Conservation (phyloP, 306 rosid species). For the Quercus gilva region DNA sequence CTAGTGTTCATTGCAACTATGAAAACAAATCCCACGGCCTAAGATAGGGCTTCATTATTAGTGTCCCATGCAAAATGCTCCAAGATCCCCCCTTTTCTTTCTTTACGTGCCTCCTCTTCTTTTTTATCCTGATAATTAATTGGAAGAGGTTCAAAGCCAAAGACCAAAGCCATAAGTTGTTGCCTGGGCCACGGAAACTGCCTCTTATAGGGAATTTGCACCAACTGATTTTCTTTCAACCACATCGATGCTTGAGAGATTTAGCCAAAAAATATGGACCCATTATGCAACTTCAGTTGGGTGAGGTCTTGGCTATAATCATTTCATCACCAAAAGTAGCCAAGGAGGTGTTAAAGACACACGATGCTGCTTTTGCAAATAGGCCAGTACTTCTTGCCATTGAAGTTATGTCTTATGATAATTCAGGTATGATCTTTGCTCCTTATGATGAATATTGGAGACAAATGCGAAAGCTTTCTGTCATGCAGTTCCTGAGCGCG, state of each 20-base stretch:
- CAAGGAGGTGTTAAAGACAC: background rate
- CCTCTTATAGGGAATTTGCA: conserved; percentile 22
- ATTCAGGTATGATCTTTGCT: background rate
- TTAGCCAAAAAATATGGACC: conserved; percentile 7
- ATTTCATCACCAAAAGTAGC: conserved; percentile 10
- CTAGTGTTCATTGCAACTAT: too few relatives aligned
- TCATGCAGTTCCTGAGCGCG: background rate
- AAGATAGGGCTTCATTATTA: too few relatives aligned
- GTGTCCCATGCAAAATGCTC: background rate
- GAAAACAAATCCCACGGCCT: too few relatives aligned
- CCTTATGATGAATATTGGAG: conserved; percentile 22
- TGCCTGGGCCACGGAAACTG: conserved; percentile 13
- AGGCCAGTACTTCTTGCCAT: background rate
- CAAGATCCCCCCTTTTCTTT: background rate
- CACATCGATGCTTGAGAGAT: background rate
- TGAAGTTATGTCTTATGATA: background rate
- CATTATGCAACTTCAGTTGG: conserved; percentile 4
- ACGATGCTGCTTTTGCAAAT: background rate
- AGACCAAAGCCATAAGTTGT: background rate
- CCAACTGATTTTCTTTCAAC: background rate
- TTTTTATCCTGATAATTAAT: background rate
- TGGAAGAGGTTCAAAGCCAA: background rate
- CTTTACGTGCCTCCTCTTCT: background rate
- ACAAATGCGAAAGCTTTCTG: background rate
- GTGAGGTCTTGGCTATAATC: background rate